phyloP scores from a whole-genome alignment of 805 yeast genomes.

The Suhomyces sp. region DNA sequence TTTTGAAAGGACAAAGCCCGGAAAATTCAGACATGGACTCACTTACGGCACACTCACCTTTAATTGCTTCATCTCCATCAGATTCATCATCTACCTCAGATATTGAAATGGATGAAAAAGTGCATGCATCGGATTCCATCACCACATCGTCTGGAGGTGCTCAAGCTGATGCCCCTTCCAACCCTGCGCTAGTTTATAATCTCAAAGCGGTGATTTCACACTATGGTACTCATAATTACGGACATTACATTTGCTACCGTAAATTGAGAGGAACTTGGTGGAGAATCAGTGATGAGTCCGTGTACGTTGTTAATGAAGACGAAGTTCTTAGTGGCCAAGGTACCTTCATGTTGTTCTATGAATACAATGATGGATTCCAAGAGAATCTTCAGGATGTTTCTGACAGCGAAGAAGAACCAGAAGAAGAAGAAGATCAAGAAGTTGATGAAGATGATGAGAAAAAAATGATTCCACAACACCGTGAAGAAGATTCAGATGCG shows the following conservation, averaged over 20 bases:
- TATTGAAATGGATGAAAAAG: background rate
- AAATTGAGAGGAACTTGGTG: slow-evolving; percentile 87
- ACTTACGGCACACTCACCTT: too few relatives aligned
- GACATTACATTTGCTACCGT: slow-evolving; percentile 93
- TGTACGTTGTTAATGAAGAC: slow-evolving; percentile 72
- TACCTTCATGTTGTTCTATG: slow-evolving; percentile 91
- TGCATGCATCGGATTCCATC: slow-evolving; percentile 1
- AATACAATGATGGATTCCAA: slow-evolving; percentile 38
- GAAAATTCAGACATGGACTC: background rate
- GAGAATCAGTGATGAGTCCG: slow-evolving; percentile 90
- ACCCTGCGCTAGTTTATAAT: slow-evolving; percentile 57
- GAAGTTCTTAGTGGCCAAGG: slow-evolving; percentile 84
- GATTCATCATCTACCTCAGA: background rate
- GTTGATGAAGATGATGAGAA: slow-evolving; percentile 13
- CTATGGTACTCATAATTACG: slow-evolving; percentile 94
- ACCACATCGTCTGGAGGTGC: slow-evolving; percentile 3
- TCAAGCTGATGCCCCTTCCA: slow-evolving; percentile 2
- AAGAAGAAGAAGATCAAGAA: slow-evolving; percentile 8
- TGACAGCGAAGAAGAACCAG: slow-evolving; percentile 12
- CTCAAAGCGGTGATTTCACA: slow-evolving; percentile 87
- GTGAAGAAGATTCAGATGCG: slow-evolving; percentile 2
- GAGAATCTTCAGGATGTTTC: slow-evolving; percentile 11
- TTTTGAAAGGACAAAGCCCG: background rate
- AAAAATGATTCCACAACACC: too few relatives aligned
- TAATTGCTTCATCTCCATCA: slow-evolving; percentile 1